Base-by-base conservation (phyloP, 2,329 filamentous ascomycete species). In the Apiospora malaysiana region DNA sequence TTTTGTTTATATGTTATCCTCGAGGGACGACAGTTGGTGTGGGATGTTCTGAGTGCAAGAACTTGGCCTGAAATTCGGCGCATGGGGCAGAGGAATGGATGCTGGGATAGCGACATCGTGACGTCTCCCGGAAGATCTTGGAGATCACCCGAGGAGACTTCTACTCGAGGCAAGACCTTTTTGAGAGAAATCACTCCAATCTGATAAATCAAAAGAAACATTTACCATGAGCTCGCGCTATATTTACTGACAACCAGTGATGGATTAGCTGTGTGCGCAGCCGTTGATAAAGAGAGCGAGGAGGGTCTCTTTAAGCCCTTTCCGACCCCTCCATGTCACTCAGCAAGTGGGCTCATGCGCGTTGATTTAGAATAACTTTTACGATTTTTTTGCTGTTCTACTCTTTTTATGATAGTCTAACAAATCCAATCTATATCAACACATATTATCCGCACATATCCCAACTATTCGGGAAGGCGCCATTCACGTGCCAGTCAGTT, bases 401-500 rank as follows among this genome's bases (percentile, higher is more conserved):
- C 5, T 59, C 21, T 63, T 40, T 63, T 7, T 63, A 63, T 37
- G 18, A 32, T 21, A 9, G 18, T 63, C 18, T 63, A 40, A 63
- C 12, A n/a, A 40, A 40, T 63, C 10, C 14, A n/a, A 40, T 32
- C 18, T 65, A 27, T 42, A 23, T 69, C 16, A 16, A 27, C 68
- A 65, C 5, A 18, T 45, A 21, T 45, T 25, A 40, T 69, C 32
- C 23, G 49, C 75, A 77, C 21, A 70, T 49, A n/a, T 77, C 75
- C 76, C 77, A 80, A 65, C 78, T 79, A 9, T 73, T 72, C 45
- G 72, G 76, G 1, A 69, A 71, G 1, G 70, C 67, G 5, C 69
- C 74, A 1, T 70, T 63, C 43, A 76, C 69, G 49, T 82, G 80
- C 78, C 78, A 80, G 59, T 76, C 72, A 2, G 79, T 80, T 59